A percentile compares a stretch with the other conserved stretches of the same genome.
Evolutionary conservation across 208 protist species (phyloP).

Genomic region (Trypanosomatidae sp.): DNA sequence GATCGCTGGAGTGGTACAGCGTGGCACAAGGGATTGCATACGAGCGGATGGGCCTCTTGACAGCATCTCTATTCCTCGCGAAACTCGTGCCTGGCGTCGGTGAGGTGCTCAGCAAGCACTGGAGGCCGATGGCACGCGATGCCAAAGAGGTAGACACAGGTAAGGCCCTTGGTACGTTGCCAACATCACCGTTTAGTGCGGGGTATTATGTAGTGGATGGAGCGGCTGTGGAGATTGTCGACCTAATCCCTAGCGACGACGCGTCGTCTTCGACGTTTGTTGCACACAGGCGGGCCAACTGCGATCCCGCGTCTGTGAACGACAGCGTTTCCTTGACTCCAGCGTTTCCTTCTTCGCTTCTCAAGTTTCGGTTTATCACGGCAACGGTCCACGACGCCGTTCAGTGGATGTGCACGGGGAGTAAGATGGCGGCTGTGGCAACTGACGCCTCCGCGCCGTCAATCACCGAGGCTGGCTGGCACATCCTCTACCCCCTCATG

Average conservation of each 20-base stretch:
- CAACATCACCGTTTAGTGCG: background rate
- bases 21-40: conserved; percentile 23
- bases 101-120: conserved; percentile 17
- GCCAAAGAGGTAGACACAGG: background rate
- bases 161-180: background rate
- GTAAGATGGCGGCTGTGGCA: background rate
- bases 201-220: conserved; percentile 7
- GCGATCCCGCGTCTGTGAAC: background rate
- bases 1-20: conserved; percentile 25
- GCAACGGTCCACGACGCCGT: conserved; percentile 11
- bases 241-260: background rate
- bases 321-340: background rate
- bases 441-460: conserved; percentile 31
- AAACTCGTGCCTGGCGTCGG: conserved; percentile 12
- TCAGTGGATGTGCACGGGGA: conserved; percentile 8
- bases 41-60: conserved; percentile 21
- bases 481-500: conserved; percentile 20
- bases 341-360: background rate
- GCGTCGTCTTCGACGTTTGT: background rate
- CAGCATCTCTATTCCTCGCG: conserved; percentile 1
- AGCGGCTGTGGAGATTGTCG: background rate
- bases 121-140: conserved; percentile 2
- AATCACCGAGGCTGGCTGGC: conserved; percentile 17
- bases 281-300: background rate
- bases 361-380: background rate